Base-by-base conservation (phyloP, 75 land plant genomes). In the Selaginella moellendorffii region DNA sequence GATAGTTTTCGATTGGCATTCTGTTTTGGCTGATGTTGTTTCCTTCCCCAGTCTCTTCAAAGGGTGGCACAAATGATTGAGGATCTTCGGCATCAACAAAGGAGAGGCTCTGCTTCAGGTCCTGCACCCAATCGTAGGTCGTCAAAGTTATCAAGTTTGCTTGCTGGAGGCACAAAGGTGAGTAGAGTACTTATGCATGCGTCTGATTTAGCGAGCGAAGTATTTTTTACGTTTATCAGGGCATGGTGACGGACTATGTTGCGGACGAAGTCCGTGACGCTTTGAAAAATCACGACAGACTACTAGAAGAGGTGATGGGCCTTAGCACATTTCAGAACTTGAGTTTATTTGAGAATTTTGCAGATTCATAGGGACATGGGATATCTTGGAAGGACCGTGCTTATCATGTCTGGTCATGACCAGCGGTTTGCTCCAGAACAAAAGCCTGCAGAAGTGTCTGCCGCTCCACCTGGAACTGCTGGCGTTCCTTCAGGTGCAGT, bases 361-460 rank as follows among this genome's bases (percentile, higher is more conserved):
- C 65, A 69, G 72, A 1, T 70, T 19, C 56, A 64, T 20, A 71
- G 69, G 53, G 73, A 70, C 26, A 42, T 70, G 29, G 69, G 76
- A 12, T 17, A 68, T 22, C 30, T 74, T 64, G 73, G 72, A 20
- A 75, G 59, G 28, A 64, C 72, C 8, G 61, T 75, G 1, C 65
- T 75, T 31, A 75, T 68, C 36, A 60, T 75, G 68, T 70, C 77
- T 14, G 77, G 77, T 10, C 73, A 75, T 61, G 69, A 75, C n/a
- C 8, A 19, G 24, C 5, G 21, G 9, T 56, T 56, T 56, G n/a
- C n/a, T 56, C 59, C 59, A 8, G 46, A 36, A 36, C 10, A 36
- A 14, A 36, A 36, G 46, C 14, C 46, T 36, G 10, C 14, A 5
- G 46, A 36, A 36, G n/a, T n/a, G n/a, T n/a, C n/a, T n/a, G 46